phyloP scores from a whole-genome alignment of 306 rosid species.

The Begonia peltatifolia region DNA sequence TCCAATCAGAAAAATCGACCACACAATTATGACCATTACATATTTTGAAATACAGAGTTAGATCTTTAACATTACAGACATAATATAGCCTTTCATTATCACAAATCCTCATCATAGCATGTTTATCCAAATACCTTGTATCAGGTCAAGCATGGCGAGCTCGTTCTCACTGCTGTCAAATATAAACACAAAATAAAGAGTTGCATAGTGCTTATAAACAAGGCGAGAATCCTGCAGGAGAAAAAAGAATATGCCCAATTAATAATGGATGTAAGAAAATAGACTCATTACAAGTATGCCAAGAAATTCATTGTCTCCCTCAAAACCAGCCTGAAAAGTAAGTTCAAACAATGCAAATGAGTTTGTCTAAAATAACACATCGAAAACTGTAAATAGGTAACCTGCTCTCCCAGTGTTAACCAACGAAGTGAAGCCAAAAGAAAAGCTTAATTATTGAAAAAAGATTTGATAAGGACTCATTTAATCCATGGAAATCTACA shows the following conservation, averaged over 20 bases:
- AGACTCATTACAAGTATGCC: too few relatives aligned
- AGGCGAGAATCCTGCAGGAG: conserved; percentile 69
- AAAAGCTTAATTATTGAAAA: background rate
- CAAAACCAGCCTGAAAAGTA: too few relatives aligned
- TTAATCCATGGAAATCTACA: too few relatives aligned
- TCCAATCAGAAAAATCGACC: background rate
- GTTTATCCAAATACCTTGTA: conserved; percentile 50
- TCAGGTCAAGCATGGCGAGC: conserved; percentile 94
- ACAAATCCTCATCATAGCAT: conserved; percentile 1
- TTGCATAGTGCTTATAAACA: conserved; percentile 88
- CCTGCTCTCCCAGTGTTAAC: too few relatives aligned
- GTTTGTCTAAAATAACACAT: too few relatives aligned
- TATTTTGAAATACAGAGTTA: too few relatives aligned
- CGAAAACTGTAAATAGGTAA: too few relatives aligned
- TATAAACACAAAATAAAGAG: conserved; percentile 72
- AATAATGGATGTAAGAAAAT: too few relatives aligned
- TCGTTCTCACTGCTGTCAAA: conserved; percentile 91
- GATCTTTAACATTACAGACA: too few relatives aligned
- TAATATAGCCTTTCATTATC: background rate
- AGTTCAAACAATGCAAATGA: too few relatives aligned
- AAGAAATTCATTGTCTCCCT: too few relatives aligned
- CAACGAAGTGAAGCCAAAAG: background rate
- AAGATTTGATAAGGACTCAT: background rate
- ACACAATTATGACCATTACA: background rate
- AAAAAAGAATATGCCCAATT: background rate